A percentile compares a stretch with the other conserved stretches of the same genome.
Conservation (phyloP, 73 alveolate genomes). For the Diophrys sp. region DNA sequence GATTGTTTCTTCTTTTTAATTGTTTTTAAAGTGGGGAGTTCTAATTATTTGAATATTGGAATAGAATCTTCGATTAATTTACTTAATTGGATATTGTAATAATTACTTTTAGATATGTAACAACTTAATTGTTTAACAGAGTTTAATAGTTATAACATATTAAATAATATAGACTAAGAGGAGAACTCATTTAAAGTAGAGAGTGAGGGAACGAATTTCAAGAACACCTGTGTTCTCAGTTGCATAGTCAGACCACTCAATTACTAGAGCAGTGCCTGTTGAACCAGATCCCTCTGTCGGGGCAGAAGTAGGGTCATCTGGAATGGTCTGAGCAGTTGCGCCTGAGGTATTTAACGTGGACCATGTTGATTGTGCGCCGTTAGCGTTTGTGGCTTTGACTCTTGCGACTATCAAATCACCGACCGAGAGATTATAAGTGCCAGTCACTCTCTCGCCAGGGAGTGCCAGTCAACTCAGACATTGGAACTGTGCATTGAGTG, state of each 20-base stretch:
- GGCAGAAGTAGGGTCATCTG: not conserved
- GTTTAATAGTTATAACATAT: conserved; percentile 26
- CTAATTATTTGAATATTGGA: too few relatives aligned
- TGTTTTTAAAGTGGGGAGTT: too few relatives aligned
- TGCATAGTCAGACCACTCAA: conserved; percentile 15
- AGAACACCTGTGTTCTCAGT: conserved; percentile 27
- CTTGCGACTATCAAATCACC: not conserved
- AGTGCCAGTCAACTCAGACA: not conserved
- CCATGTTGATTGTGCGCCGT: not conserved
- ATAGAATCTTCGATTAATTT: too few relatives aligned
- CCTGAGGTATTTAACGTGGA: not conserved
- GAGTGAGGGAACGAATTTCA: conserved; percentile 37
- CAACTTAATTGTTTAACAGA: too few relatives aligned
- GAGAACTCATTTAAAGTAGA: conserved; percentile 31
- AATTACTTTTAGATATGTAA: too few relatives aligned
- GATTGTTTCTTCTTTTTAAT: too few relatives aligned
- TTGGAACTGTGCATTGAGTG: not conserved
- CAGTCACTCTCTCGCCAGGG: too few relatives aligned
- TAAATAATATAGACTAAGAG: conserved; percentile 21
- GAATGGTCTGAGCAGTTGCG: not conserved
- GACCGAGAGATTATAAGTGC: not conserved
- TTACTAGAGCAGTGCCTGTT: not conserved
- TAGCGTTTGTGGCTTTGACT: not conserved
- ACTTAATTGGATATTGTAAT: too few relatives aligned
- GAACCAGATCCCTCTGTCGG: not conserved